Base-by-base conservation (phyloP, 208 protist species). In the Leishmania turanica region DNA sequence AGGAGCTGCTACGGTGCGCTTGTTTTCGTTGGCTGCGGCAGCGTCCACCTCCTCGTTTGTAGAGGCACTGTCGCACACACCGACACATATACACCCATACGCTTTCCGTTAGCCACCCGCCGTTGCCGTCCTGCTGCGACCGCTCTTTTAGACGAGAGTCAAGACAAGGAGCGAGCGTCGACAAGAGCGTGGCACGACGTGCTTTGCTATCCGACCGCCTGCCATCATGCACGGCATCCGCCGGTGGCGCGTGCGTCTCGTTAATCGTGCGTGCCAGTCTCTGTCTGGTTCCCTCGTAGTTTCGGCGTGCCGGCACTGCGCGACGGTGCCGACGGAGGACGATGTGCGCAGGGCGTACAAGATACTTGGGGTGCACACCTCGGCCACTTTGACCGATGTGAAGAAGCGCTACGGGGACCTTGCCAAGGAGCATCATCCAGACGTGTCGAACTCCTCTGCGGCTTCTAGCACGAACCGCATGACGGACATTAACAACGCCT, bases 351-450 rank as follows among this genome's bases (percentile, higher is more conserved):
- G 79, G 78, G 95, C 95, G 37, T 97, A 92, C 83, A 86, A 88
- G 56, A 86, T 90, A 34, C 87, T 97, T 7, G 95, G 95, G n/a
- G 85, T 95, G 53, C 65, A 84, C 40, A 68, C 78, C 37, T 88
- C 84, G 2, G 81, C 84, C 34, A 66, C 90, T 0, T 90, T 93
- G 65, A 70, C 86, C 5, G 94, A 96, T 64, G 87, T 98, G n/a
- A 96, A 96, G 78, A 90, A 92, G 78, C 83, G 87, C 37, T 98
- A 97, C 75, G 84, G 95, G 4, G 87, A 89, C 47, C 88, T 98
- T 19, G 95, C 93, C 19, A 98, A 97, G 85, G 80, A 95, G 81
- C 93, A 98, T 77, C 95, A 98, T 87, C 95, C 95, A 1, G 95
- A 98, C 73, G 91, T 97, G 11, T 85, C 89, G 27, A 82, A 69